These are phyloP conservation scores for Kregervanrija pseudodelftensis DNA, from an alignment of 805 yeast genomes.

Conservation along the genomic window DNA sequence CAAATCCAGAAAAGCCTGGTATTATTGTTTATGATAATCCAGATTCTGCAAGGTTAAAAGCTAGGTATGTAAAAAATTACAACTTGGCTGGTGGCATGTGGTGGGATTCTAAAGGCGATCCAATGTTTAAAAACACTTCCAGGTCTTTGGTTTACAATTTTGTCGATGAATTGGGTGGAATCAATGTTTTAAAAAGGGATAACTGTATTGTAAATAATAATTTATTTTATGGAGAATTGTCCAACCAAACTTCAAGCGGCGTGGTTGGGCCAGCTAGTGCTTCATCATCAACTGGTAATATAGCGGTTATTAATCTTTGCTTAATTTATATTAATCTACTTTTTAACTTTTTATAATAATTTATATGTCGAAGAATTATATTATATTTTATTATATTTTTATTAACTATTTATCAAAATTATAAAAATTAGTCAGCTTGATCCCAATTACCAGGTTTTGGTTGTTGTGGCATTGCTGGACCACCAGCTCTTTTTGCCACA, in stretches of 20 bases:
- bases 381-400: too few species aligned
- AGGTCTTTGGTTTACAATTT: slow-evolving; percentile 41
- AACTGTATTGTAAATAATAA: neutral
- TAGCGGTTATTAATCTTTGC: too few species aligned
- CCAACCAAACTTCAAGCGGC: neutral
- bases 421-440: slow-evolving; percentile 57
- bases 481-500: slow-evolving; percentile 99
- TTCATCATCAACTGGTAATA: too few species aligned
- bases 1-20: slow-evolving; percentile 17
- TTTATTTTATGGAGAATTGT: slow-evolving; percentile 1
- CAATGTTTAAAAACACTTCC: slow-evolving; percentile 19
- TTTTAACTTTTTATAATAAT: too few species aligned
- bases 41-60: slow-evolving; percentile 48
- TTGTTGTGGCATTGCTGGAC: slow-evolving; percentile 85
- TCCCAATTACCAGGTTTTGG: slow-evolving; percentile 95
- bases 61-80: slow-evolving; percentile 41
- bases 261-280: too few species aligned
- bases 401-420: neutral
- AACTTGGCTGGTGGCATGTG: slow-evolving; percentile 80
- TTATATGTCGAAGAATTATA: too few species aligned
- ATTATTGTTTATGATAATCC: slow-evolving; percentile 64
- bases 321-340: too few species aligned
- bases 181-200: neutral
- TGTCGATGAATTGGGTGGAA: slow-evolving; percentile 32
- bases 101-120: slow-evolving; percentile 91